Conservation (phyloP, 208 protist genomes). For the Wallacemonas sp. region DNA sequence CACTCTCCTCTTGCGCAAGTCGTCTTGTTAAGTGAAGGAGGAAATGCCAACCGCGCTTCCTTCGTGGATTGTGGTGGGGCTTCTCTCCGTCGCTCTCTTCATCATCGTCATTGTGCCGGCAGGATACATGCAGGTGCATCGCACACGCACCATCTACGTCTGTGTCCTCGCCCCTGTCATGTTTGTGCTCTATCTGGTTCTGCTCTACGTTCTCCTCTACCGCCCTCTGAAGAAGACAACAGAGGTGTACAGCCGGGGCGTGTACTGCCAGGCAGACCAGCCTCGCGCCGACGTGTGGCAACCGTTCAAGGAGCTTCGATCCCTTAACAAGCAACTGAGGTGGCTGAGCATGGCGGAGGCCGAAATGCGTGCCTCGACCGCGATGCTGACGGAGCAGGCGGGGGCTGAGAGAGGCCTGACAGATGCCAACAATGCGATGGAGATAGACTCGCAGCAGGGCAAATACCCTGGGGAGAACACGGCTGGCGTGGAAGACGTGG, state of each 20-base stretch:
- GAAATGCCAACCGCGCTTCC: neutral
- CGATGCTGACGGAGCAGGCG: neutral
- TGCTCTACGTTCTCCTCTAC: conserved; percentile 59
- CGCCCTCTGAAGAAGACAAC: conserved; percentile 44
- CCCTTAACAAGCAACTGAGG: conserved; percentile 44
- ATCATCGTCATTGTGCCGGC: conserved; percentile 48
- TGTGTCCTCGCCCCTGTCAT: conserved; percentile 40
- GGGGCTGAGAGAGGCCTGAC: neutral
- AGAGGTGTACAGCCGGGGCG: conserved; percentile 27
- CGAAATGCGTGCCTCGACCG: conserved; percentile 1
- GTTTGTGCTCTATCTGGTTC: conserved; percentile 48
- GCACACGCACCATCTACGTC: conserved; percentile 51
- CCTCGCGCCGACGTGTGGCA: conserved; percentile 19
- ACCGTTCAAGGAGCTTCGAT: conserved; percentile 58
- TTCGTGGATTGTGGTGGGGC: conserved; percentile 49
- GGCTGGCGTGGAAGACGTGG: neutral
- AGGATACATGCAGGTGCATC: conserved; percentile 36
- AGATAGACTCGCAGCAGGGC: neutral
- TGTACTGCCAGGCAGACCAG: conserved; percentile 26
- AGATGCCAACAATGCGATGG: neutral
- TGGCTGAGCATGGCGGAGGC: conserved; percentile 25
- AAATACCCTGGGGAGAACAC: neutral
- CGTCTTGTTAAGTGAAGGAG: too few relatives aligned
- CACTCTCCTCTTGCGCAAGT: too few relatives aligned
- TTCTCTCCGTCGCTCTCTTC: conserved; percentile 50